These are phyloP conservation scores for Ganoderma sp. DNA, from an alignment of 1,284 basidiomycete species.

Conservation along the genomic window DNA sequence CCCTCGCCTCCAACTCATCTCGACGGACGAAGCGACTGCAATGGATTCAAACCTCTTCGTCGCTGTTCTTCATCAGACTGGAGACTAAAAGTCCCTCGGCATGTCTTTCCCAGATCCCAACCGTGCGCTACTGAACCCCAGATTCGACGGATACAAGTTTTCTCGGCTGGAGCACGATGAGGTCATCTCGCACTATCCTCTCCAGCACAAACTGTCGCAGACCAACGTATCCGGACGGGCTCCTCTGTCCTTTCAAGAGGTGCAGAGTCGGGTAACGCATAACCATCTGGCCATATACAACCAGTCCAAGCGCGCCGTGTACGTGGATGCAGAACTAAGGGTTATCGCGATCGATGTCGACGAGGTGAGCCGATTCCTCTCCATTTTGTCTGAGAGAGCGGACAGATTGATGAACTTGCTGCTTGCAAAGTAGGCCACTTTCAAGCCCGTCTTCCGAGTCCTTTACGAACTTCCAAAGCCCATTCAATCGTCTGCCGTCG, in stretches of 20 bases:
- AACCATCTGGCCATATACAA: conserved; percentile 74
- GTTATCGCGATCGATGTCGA: conserved; percentile 68
- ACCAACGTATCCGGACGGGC: conserved; percentile 61
- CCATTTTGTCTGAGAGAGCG: not conserved
- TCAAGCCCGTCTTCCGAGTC: conserved; percentile 58
- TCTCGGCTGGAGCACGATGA: conserved; percentile 62
- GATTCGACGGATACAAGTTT: conserved; percentile 86
- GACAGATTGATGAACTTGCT: not conserved
- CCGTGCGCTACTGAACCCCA: conserved; percentile 70
- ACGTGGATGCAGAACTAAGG: conserved; percentile 72
- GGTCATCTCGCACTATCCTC: conserved; percentile 54
- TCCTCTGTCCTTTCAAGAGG: conserved; percentile 78
- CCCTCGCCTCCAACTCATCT: not conserved
- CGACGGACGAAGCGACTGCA: not conserved
- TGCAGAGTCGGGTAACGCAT: conserved; percentile 83
- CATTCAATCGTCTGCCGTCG: conserved; percentile 46
- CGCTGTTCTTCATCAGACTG: not conserved
- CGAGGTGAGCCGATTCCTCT: conserved; percentile 50
- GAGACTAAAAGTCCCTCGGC: not conserved
- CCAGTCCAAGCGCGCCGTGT: conserved; percentile 59
- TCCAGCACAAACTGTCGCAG: conserved; percentile 63
- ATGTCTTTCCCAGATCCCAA: conserved; percentile 45
- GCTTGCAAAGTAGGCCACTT: conserved; percentile 52
- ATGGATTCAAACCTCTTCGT: not conserved
- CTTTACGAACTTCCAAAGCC: conserved; percentile 66